Percentiles rank a stretch among this genome's conserved stretches.
Evolutionary conservation across 257 asterid species (phyloP).

Genomic region (Craterostigma plantagineum): DNA sequence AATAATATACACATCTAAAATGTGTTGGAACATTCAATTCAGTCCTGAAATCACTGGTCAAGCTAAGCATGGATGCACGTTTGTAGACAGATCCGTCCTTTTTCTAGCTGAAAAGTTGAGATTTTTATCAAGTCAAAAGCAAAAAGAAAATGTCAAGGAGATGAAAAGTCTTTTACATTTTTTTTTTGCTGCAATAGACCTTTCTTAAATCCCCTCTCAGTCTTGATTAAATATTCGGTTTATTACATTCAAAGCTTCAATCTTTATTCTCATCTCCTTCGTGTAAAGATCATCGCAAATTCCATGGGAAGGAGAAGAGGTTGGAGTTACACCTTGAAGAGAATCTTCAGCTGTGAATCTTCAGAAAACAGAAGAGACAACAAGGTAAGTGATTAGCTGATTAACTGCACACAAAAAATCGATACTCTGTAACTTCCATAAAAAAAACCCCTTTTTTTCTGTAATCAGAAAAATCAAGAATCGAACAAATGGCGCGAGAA

Average conservation of each 20-base stretch:
- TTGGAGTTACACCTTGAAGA: constrained; percentile 37
- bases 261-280: too few species aligned
- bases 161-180: neutral
- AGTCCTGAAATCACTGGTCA: too few species aligned
- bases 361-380: constrained; percentile 16
- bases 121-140: neutral
- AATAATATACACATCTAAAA: too few species aligned
- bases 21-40: too few species aligned
- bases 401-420: too few species aligned
- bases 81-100: neutral
- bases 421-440: too few species aligned
- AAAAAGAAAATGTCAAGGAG: too few species aligned
- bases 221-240: too few species aligned
- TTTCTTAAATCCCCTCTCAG: too few species aligned
- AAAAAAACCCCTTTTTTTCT: neutral
- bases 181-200: too few species aligned
- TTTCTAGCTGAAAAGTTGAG: neutral
- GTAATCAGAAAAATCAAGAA: constrained; percentile 21
- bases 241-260: too few species aligned
- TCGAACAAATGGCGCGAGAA: constrained; percentile 26
- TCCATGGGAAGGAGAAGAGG: constrained; percentile 48
- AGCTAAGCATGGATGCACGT: constrained; percentile 1
- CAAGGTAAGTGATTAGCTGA: neutral
- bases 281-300: too few species aligned
- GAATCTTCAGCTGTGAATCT: constrained; percentile 31